Evolutionary conservation across 2,329 filamentous ascomycete genomes (phyloP), one percentile per base, ranked within the genome.

Genomic region (Claviceps sp.): DNA sequence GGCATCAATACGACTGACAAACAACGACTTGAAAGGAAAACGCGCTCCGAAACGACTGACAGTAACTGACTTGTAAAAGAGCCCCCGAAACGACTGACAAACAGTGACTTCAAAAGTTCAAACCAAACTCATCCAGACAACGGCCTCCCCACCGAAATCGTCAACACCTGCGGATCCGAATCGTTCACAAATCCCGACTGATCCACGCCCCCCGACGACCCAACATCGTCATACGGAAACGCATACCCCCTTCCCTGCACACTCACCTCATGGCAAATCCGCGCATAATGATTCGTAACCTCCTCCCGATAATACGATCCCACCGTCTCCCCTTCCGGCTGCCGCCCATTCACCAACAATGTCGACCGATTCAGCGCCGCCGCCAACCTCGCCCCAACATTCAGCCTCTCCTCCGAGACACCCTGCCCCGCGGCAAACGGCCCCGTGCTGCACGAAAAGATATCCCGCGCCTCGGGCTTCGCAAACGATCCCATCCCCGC

Each of bases 341-440:
- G 80, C 56, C 61, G 59, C n/a, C 63, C 50, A 58, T 76, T 68
- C 20, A 66, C 61, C 48, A 86, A 66, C 54, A 93, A 66, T 11
- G 84, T 90, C 37, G 78, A 82, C 22, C 87, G 76, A 66, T 90
- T 88, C 60, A 91, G 79, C 1, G 83, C 85, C 1, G 87, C 86
- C 0, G 83, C 78, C 14, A 93, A 68, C n/a, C 87, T 75, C 0
- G 88, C 85, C 8, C 82, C 82, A 52, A 90, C 77, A 42, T 82
- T 81, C 54, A 78, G 76, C 62, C 75, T 72, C 60, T 73, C 66
- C 48, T 68, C 68, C 2, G 66, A 61, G 51, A 72, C 69, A 39
- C 65, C 66, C 5, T 68, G 58, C 47, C 68, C 68, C 42, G 59
- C 64, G 2, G 67, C 72, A 64, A 84, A 83, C 1, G 80, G 76